phyloP scores from a whole-genome alignment of 441 rosid species.

The Jatropha podagrica region DNA sequence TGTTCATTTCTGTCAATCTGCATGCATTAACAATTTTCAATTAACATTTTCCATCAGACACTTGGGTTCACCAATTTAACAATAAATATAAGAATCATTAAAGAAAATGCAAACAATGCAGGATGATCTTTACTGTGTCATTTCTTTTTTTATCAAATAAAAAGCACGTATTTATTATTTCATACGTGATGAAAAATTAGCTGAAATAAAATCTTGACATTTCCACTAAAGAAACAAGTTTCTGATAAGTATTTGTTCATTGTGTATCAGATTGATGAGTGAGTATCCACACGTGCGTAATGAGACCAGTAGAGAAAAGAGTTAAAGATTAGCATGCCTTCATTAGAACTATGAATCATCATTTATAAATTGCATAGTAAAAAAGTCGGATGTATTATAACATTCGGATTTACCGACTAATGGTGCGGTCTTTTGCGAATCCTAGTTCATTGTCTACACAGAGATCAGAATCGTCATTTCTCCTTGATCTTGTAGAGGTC shows the following conservation, averaged over 20 bases:
- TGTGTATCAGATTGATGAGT: neutral
- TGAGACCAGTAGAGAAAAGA: neutral
- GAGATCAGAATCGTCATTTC: slow-evolving; percentile 69
- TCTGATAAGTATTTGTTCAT: neutral
- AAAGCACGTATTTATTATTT: neutral
- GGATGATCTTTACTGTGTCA: neutral
- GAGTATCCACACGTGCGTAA: neutral
- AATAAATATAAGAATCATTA: neutral
- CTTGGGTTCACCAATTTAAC: neutral
- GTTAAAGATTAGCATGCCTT: neutral
- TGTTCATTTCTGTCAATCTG: slow-evolving; percentile 95
- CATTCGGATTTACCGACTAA: slow-evolving; percentile 65
- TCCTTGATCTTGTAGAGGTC: slow-evolving; percentile 81
- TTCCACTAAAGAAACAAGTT: neutral
- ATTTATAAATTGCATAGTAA: neutral
- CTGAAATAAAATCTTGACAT: neutral
- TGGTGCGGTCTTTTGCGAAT: slow-evolving; percentile 93
- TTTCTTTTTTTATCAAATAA: neutral
- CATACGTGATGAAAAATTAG: neutral
- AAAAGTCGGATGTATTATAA: neutral
- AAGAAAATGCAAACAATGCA: neutral
- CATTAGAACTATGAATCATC: neutral
- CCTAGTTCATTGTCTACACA: slow-evolving; percentile 97
- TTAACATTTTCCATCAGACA: neutral
- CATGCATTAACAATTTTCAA: neutral